These are phyloP conservation scores for Schizosaccharomyces cryophilus DNA, from an alignment of 805 yeast species.

Conservation along the genomic window DNA sequence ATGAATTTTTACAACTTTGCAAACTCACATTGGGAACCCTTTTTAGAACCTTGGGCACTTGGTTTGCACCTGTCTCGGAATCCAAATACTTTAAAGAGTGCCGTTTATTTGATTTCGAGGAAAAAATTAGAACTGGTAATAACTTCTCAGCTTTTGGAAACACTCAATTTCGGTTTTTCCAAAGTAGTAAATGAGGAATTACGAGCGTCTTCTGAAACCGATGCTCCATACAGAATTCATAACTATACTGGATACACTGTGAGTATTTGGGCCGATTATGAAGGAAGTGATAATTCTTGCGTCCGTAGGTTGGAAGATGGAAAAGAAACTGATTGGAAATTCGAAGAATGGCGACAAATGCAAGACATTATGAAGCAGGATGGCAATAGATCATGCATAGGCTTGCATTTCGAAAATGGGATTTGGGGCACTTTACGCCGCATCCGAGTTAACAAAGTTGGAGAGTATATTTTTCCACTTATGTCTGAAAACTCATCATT, in stretches of 20 bases:
- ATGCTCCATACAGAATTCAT: constrained; percentile 40
- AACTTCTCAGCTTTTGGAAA: constrained; percentile 23
- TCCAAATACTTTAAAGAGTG: constrained; percentile 21
- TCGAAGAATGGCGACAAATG: constrained; percentile 76
- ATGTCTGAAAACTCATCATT: neutral
- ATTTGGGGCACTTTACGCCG: neutral
- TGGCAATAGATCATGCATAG: constrained; percentile 33
- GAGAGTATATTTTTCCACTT: neutral
- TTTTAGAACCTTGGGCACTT: constrained; percentile 69
- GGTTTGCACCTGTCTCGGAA: constrained; percentile 22
- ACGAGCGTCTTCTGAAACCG: neutral
- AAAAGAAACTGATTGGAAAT: constrained; percentile 53
- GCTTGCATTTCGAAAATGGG: constrained; percentile 19
- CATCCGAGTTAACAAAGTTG: neutral
- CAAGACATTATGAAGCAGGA: constrained; percentile 58
- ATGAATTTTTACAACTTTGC: constrained; percentile 70
- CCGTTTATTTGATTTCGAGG: constrained; percentile 50
- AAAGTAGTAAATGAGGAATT: neutral
- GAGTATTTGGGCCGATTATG: constrained; percentile 56
- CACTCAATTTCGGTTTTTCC: neutral
- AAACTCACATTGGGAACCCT: constrained; percentile 83
- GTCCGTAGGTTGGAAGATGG: constrained; percentile 19
- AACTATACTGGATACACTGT: constrained; percentile 71
- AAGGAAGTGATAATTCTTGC: constrained; percentile 11
- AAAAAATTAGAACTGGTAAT: constrained; percentile 56